Conservation (phyloP, 176 grass and related monocot species). For the Chloris gayana region DNA sequence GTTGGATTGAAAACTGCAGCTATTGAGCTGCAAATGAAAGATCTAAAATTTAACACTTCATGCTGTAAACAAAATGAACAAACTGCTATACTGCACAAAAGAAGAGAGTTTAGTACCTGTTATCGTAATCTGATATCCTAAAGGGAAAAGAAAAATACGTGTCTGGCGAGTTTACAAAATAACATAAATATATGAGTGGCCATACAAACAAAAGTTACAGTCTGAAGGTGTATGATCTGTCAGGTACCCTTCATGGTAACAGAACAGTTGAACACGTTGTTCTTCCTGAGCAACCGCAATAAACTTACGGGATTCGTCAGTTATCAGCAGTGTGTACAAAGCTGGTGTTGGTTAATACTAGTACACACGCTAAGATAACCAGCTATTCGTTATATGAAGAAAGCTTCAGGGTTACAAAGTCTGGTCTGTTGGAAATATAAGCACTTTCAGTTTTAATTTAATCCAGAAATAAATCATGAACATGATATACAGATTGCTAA, state of each 20-base stretch:
- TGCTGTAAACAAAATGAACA: background rate
- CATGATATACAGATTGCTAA: too few relatives aligned
- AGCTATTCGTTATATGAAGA: background rate
- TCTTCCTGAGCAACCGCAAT: background rate
- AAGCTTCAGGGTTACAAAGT: background rate
- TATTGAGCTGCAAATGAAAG: too few relatives aligned
- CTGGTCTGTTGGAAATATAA: too few relatives aligned
- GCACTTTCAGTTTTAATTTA: too few relatives aligned
- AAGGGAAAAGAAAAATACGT: background rate
- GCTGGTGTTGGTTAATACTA: background rate
- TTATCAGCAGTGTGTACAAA: constrained; percentile 36
- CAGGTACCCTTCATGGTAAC: constrained; percentile 12
- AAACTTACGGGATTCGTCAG: background rate
- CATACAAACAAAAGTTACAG: constrained; percentile 36
- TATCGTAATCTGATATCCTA: background rate
- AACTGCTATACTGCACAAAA: constrained; percentile 24
- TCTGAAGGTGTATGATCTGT: constrained; percentile 32
- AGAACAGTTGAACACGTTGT: constrained; percentile 15
- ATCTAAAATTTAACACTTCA: background rate
- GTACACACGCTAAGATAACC: background rate
- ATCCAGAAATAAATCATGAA: too few relatives aligned
- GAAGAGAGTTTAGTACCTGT: background rate
- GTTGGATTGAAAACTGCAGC: background rate
- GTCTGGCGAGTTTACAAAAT: too few relatives aligned
- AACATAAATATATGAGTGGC: background rate